A percentile compares a stretch with the other conserved stretches of the same genome.
Evolutionary conservation across 1,139 yeast genomes (phyloP).

Genomic region (Magnusiomyces fungicola): DNA sequence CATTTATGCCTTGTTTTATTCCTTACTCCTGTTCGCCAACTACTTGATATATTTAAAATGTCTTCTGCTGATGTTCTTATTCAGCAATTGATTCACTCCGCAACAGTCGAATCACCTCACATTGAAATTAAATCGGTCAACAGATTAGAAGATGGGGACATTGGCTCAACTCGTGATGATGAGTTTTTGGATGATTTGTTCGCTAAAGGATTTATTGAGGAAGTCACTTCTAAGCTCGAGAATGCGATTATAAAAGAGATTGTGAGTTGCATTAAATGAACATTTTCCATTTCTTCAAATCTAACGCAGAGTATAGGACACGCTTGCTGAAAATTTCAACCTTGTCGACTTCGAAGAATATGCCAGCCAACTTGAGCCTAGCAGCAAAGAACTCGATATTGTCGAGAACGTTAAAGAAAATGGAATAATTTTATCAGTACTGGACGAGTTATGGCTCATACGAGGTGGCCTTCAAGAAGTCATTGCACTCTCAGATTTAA

Average conservation of each 20-base stretch:
- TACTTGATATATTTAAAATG: background rate
- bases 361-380: slow-evolving; percentile 6
- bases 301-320: slow-evolving; percentile 4
- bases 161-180: background rate
- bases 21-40: too few species aligned
- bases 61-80: background rate
- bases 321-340: slow-evolving; percentile 1
- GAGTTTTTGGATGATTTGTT: slow-evolving; percentile 7
- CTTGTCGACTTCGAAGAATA: slow-evolving; percentile 10
- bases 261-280: slow-evolving; percentile 1
- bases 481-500: slow-evolving; percentile 22
- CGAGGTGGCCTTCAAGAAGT: slow-evolving; percentile 27
- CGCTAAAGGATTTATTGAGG: slow-evolving; percentile 7
- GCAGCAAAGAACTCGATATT: slow-evolving; percentile 7
- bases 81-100: background rate
- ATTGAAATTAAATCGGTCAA: too few species aligned
- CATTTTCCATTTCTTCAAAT: background rate
- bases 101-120: background rate
- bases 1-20: too few species aligned
- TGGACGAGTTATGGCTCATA: slow-evolving; percentile 27
- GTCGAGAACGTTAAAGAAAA: slow-evolving; percentile 10
- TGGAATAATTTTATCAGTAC: slow-evolving; percentile 15
- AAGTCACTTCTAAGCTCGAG: slow-evolving; percentile 7
- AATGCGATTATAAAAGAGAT: slow-evolving; percentile 6
- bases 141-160: too few species aligned